A percentile compares a stretch with the other conserved stretches of the same genome.
Conservation (phyloP, 1,284 basidiomycete species). For the Agroathelia rolfsii region DNA sequence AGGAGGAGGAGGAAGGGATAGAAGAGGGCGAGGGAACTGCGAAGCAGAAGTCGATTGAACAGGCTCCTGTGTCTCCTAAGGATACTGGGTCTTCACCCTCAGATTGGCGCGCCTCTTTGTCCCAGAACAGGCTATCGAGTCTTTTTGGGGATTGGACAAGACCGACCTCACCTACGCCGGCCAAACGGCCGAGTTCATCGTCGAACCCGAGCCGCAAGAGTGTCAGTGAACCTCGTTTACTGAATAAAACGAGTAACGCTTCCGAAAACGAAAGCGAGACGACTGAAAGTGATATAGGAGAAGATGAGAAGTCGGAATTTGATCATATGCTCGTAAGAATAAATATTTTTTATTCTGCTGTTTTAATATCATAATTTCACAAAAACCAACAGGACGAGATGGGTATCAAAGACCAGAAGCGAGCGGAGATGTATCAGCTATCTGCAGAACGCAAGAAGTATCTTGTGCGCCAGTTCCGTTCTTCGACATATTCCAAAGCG, state of each 20-base stretch:
- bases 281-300: conserved; percentile 25
- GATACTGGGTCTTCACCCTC: conserved; percentile 17
- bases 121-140: conserved; percentile 52
- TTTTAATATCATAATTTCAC: conserved; percentile 1
- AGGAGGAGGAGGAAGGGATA: conserved; percentile 38
- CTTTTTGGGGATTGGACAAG: conserved; percentile 56
- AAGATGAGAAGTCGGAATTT: conserved; percentile 41
- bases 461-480: conserved; percentile 48
- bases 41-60: conserved; percentile 30
- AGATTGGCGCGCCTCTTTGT: conserved; percentile 38
- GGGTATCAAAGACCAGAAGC: conserved; percentile 62
- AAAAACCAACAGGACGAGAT: conserved; percentile 47
- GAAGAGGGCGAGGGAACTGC: conserved; percentile 52
- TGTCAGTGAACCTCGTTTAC: conserved; percentile 59
- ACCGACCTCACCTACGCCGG: conserved; percentile 26
- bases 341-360: background rate
- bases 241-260: conserved; percentile 25
- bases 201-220: conserved; percentile 35
- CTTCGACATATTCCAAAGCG: conserved; percentile 25
- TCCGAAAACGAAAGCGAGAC: conserved; percentile 12
- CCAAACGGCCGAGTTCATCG: conserved; percentile 23
- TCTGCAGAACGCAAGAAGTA: conserved; percentile 60
- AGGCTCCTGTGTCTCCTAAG: conserved; percentile 14
- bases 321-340: conserved; percentile 55
- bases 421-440: conserved; percentile 57